These are phyloP conservation scores for Pseudoneurospora amorphoporcata DNA, from an alignment of 495 filamentous ascomycete genomes.

Conservation along the genomic window DNA sequence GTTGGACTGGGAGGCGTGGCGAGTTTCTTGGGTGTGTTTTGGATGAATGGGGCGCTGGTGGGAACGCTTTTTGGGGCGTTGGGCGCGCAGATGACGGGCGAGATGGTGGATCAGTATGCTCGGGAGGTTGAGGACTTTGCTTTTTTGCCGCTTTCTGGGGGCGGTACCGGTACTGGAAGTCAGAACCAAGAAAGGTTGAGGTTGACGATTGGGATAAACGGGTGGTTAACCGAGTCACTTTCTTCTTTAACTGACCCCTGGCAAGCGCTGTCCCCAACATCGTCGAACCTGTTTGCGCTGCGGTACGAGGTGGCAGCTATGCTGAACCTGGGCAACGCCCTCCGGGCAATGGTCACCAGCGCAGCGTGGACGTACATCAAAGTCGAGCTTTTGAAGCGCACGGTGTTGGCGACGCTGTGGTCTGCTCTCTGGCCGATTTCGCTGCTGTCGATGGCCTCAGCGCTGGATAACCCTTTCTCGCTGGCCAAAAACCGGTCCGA, in stretches of 20 bases:
- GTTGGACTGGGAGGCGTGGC: slow-evolving; percentile 76
- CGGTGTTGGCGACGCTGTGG: slow-evolving; percentile 61
- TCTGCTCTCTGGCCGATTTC: slow-evolving; percentile 69
- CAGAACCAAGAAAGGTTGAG: slow-evolving; percentile 37
- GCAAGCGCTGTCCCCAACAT: slow-evolving; percentile 49
- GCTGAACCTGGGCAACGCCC: slow-evolving; percentile 61
- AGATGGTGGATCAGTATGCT: slow-evolving; percentile 77
- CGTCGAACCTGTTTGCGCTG: slow-evolving; percentile 71
- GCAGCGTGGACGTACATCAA: slow-evolving; percentile 64
- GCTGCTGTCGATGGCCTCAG: slow-evolving; percentile 51
- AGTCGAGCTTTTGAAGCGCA: slow-evolving; percentile 61
- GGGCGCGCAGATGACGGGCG: slow-evolving; percentile 74
- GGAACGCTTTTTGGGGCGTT: slow-evolving; percentile 83
- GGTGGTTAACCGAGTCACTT: slow-evolving; percentile 47
- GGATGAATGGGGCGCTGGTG: slow-evolving; percentile 70
- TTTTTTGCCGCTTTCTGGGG: slow-evolving; percentile 59
- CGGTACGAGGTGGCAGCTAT: slow-evolving; percentile 68
- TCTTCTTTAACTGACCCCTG: slow-evolving; percentile 61
- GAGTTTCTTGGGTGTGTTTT: slow-evolving; percentile 72
- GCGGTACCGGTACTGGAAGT: slow-evolving; percentile 8
- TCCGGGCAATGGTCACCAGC: slow-evolving; percentile 55
- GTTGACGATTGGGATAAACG: slow-evolving; percentile 74
- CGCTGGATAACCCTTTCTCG: slow-evolving; percentile 78
- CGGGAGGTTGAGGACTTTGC: slow-evolving; percentile 79
- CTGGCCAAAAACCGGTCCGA: slow-evolving; percentile 66